Percentiles rank a stretch among this genome's conserved stretches.
These are phyloP conservation scores for Phytopythium ostracodes DNA, from an alignment of 352 stramenopile species.

Conservation along the genomic window DNA sequence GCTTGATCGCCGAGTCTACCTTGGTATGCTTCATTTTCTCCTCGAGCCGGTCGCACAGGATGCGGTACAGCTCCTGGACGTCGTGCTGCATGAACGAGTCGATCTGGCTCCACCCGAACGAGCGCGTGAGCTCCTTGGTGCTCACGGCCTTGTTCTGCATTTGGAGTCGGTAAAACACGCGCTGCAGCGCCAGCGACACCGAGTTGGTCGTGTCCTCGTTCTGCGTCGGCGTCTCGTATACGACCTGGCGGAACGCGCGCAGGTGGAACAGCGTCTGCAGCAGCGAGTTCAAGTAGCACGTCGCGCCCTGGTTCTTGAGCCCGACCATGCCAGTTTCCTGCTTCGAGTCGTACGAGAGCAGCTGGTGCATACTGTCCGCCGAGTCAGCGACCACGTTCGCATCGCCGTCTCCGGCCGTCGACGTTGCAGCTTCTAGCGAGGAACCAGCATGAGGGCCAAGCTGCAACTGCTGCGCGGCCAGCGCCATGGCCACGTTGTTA, in stretches of 20 bases:
- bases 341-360: slow-evolving; percentile 70
- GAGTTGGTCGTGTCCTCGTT: slow-evolving; percentile 83
- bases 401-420: slow-evolving; percentile 1
- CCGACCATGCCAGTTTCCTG: slow-evolving; percentile 85
- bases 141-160: slow-evolving; percentile 72
- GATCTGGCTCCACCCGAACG: slow-evolving; percentile 90
- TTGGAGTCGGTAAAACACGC: slow-evolving; percentile 84
- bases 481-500: slow-evolving; percentile 7
- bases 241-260: slow-evolving; percentile 75
- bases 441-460: background rate
- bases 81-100: slow-evolving; percentile 94
- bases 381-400: slow-evolving; percentile 6
- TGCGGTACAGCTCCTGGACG: slow-evolving; percentile 89
- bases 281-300: slow-evolving; percentile 93
- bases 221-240: slow-evolving; percentile 77
- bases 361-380: slow-evolving; percentile 22
- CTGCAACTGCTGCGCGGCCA: slow-evolving; percentile 5
- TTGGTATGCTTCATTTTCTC: slow-evolving; percentile 91
- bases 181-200: slow-evolving; percentile 77
- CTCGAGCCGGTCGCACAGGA: slow-evolving; percentile 90
- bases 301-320: slow-evolving; percentile 89
- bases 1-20: slow-evolving; percentile 76
- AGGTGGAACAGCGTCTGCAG: slow-evolving; percentile 92
- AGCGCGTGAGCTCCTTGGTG: slow-evolving; percentile 91
- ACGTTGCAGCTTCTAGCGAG: slow-evolving; percentile 4